Evolutionary conservation across 768 basidiomycete species (phyloP).

Genomic region (Lentinula sp.): DNA sequence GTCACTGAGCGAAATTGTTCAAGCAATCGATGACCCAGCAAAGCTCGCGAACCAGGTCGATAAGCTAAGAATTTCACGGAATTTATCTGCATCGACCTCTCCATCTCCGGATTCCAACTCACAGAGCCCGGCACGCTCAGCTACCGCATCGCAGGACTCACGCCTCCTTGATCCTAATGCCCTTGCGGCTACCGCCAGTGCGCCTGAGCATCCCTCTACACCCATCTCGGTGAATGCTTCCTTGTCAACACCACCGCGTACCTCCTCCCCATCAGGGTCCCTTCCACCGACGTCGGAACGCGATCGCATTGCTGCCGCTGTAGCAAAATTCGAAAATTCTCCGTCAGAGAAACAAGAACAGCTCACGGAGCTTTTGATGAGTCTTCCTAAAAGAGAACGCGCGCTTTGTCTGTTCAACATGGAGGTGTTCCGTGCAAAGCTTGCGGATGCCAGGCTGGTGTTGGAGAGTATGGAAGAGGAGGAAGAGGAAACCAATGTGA

Average conservation of each 20-base stretch:
- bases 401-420: conserved; percentile 89
- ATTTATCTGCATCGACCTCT: conserved; percentile 13
- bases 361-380: conserved; percentile 77
- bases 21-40: conserved; percentile 63
- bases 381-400: conserved; percentile 81
- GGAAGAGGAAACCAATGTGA: conserved; percentile 19
- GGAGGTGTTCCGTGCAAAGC: conserved; percentile 71
- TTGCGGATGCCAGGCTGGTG: conserved; percentile 78
- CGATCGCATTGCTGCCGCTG: conserved; percentile 66
- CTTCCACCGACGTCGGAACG: conserved; percentile 57
- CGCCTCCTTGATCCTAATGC: conserved; percentile 58
- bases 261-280: conserved; percentile 73
- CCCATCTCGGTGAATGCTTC: conserved; percentile 75
- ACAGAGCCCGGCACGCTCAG: conserved; percentile 48
- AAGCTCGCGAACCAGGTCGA: conserved; percentile 64
- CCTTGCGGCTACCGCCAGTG: conserved; percentile 71
- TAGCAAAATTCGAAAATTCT: conserved; percentile 54
- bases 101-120: conserved; percentile 31
- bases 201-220: conserved; percentile 87
- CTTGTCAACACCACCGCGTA: conserved; percentile 73
- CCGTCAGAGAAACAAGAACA: conserved; percentile 41
- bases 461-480: conserved; percentile 68
- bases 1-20: conserved; percentile 71
- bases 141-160: conserved; percentile 64
- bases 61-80: conserved; percentile 26